Conservation (phyloP, 2,329 filamentous ascomycete species). For the Fusarium sp. region DNA sequence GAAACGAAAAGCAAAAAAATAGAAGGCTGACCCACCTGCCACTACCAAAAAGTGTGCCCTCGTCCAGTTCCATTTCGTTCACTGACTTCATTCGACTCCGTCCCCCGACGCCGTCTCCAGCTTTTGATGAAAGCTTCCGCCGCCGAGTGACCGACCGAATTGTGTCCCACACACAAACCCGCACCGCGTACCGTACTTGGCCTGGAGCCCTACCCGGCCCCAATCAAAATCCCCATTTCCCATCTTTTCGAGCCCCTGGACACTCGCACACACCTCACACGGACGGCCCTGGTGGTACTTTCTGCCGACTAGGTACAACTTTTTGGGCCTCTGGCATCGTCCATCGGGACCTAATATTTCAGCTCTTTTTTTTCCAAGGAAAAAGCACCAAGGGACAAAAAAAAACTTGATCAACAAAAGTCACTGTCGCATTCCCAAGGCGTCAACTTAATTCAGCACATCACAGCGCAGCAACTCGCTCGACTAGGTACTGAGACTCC, state of each 20-base stretch:
- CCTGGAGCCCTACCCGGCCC: slow-evolving; percentile 38
- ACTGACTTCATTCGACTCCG: slow-evolving; percentile 24
- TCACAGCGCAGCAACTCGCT: neutral
- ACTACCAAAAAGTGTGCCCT: slow-evolving; percentile 10
- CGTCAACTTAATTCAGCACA: neutral
- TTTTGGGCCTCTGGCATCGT: slow-evolving; percentile 38
- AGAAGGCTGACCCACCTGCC: neutral
- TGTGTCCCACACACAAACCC: slow-evolving; percentile 36
- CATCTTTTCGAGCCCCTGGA: slow-evolving; percentile 34
- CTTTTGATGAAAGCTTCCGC: slow-evolving; percentile 17
- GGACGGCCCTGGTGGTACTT: slow-evolving; percentile 32
- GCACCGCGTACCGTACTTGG: slow-evolving; percentile 2
- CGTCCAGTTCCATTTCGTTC: neutral
- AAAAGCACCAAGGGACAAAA: slow-evolving; percentile 6
- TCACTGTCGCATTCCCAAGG: slow-evolving; percentile 14
- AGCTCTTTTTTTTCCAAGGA: slow-evolving; percentile 14
- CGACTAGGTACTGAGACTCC: neutral
- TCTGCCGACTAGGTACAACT: slow-evolving; percentile 29
- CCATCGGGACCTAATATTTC: slow-evolving; percentile 36
- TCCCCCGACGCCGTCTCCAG: slow-evolving; percentile 35
- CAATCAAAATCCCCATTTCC: slow-evolving; percentile 34
- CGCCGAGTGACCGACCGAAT: slow-evolving; percentile 27
- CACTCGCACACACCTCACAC: slow-evolving; percentile 27
- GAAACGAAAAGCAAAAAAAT: neutral
- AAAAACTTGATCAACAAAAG: slow-evolving; percentile 5